These are phyloP conservation scores for Chlamydomonas sphaeroides DNA, from an alignment of 139 green algal genomes.

Conservation along the genomic window DNA sequence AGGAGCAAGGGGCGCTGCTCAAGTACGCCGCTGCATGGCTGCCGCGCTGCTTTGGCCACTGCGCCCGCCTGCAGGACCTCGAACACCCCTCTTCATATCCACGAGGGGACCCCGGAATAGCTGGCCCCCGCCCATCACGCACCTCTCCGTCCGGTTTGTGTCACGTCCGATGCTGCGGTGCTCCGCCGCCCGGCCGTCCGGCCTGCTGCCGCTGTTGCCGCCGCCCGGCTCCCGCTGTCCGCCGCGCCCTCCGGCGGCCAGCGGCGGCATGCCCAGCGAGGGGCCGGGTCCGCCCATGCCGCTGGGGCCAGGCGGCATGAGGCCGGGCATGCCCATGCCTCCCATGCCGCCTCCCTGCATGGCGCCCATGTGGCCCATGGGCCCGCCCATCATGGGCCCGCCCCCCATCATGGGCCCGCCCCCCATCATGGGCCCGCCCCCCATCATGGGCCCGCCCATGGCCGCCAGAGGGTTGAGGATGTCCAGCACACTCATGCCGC, in stretches of 20 bases:
- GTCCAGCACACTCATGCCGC: constrained; percentile 11
- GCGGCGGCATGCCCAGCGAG: constrained; percentile 6
- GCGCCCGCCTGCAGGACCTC: no score
- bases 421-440: neutral
- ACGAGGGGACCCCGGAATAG: no score
- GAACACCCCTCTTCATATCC: no score
- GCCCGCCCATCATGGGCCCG: neutral
- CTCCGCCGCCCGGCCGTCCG: no score
- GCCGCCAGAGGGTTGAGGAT: neutral
- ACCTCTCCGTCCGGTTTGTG: no score
- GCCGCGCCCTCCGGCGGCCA: neutral
- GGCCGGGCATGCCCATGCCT: neutral
- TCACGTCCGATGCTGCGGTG: no score
- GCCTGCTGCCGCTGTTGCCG: no score
- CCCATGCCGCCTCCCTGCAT: neutral
- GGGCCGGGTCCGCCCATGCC: neutral
- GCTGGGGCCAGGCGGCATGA: no score
- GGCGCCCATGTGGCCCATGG: constrained; percentile 5
- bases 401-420: neutral
- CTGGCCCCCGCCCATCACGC: no score
- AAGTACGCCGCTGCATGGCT: no score
- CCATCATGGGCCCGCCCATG: neutral
- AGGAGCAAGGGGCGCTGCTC: no score
- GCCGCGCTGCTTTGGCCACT: no score
- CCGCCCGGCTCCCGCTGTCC: neutral